Evolutionary conservation across 768 basidiomycete genomes (phyloP).

Genomic region (Tubosaeta sp.): DNA sequence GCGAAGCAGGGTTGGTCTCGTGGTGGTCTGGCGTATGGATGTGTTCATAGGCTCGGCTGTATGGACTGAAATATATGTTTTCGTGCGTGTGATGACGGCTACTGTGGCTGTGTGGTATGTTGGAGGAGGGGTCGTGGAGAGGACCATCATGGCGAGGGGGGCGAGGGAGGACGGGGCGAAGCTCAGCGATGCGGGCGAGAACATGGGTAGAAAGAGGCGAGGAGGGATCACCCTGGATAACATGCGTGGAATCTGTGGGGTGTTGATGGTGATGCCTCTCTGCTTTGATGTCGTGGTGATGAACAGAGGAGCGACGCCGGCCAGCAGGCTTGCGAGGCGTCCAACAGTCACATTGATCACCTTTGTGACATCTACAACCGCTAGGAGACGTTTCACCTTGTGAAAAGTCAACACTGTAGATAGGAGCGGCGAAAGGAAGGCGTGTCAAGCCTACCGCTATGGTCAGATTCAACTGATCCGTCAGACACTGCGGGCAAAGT

Average conservation of each 20-base stretch:
- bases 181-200: constrained; percentile 56
- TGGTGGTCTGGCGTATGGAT: constrained; percentile 36
- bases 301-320: constrained; percentile 31
- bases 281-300: constrained; percentile 28
- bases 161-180: constrained; percentile 69
- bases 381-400: constrained; percentile 43
- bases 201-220: constrained; percentile 43
- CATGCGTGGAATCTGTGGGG: constrained; percentile 16
- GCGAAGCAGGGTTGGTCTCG: constrained; percentile 18
- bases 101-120: constrained; percentile 37
- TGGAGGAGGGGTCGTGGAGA: constrained; percentile 46
- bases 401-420: constrained; percentile 43
- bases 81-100: constrained; percentile 49
- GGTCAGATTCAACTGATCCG: constrained; percentile 57
- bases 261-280: constrained; percentile 19
- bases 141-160: constrained; percentile 40
- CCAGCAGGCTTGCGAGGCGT: constrained; percentile 44
- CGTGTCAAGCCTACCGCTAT: constrained; percentile 58
- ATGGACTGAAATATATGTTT: constrained; percentile 56
- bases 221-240: constrained; percentile 7
- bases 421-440: constrained; percentile 36
- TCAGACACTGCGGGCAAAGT: constrained; percentile 38
- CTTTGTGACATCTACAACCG: constrained; percentile 44
- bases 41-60: constrained; percentile 60
- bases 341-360: constrained; percentile 55